Percentiles rank a stretch among this genome's conserved stretches.
These are phyloP conservation scores for Nicotiana sylvestris DNA, from an alignment of 257 asterid species.

Conservation along the genomic window DNA sequence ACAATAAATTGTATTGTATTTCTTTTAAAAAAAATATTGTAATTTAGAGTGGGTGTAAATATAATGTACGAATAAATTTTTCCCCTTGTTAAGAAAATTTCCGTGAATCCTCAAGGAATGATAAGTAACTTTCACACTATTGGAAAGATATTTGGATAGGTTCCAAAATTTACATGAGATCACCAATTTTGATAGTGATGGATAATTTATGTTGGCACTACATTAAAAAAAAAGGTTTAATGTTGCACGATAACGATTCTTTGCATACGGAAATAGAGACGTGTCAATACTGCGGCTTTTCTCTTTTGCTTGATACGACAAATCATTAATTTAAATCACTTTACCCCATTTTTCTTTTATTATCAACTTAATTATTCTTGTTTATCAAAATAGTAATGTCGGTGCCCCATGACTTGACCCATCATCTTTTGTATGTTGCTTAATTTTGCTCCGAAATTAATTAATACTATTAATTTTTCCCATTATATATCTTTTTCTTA, in stretches of 20 bases:
- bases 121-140: neutral
- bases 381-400: neutral
- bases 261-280: slow-evolving; percentile 53
- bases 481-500: neutral
- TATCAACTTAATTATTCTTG: neutral
- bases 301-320: neutral
- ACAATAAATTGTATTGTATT: neutral
- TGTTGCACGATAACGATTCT: slow-evolving; percentile 54
- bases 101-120: neutral
- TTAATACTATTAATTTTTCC: neutral
- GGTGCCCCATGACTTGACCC: slow-evolving; percentile 3
- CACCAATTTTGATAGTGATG: slow-evolving; percentile 22
- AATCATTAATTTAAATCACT: neutral
- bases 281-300: slow-evolving; percentile 29
- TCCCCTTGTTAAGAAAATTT: neutral
- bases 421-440: neutral
- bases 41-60: neutral
- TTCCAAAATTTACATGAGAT: slow-evolving; percentile 14
- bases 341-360: neutral
- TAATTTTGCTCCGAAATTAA: neutral
- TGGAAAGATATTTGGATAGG: slow-evolving; percentile 12
- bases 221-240: neutral
- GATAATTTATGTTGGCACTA: slow-evolving; percentile 7
- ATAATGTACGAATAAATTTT: no score
- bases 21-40: neutral